phyloP scores from a whole-genome alignment of 352 stramenopile species.

The Porosira glacialis region DNA sequence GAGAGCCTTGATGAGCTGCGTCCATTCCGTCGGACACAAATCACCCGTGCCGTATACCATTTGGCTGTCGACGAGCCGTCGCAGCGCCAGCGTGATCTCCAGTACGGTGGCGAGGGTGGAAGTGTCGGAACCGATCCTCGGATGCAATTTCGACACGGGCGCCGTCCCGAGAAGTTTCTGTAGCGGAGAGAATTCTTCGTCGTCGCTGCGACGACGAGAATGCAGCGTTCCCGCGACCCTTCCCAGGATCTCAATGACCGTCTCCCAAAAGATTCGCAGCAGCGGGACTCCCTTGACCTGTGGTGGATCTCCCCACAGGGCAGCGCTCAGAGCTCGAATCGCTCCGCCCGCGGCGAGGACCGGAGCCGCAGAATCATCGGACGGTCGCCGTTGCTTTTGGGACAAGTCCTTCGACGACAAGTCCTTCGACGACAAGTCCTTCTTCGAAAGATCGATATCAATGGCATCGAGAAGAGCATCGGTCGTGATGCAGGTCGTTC shows the following conservation, averaged over 20 bases:
- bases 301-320: constrained; percentile 57
- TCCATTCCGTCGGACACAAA: constrained; percentile 49
- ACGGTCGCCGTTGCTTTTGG: constrained; percentile 25
- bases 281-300: constrained; percentile 39
- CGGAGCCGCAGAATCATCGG: too few species aligned
- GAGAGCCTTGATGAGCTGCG: constrained; percentile 41
- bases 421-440: too few species aligned
- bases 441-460: constrained; percentile 37
- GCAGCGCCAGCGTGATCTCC: constrained; percentile 50
- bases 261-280: constrained; percentile 53
- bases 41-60: constrained; percentile 39
- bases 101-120: constrained; percentile 31
- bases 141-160: too few species aligned
- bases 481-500: constrained; percentile 33
- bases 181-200: too few species aligned
- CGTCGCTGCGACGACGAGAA: constrained; percentile 11
- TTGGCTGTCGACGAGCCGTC: constrained; percentile 50
- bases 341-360: too few species aligned
- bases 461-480: constrained; percentile 49
- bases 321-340: constrained; percentile 43
- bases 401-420: constrained; percentile 26
- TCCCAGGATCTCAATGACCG: constrained; percentile 50
- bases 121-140: too few species aligned
- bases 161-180: too few species aligned
- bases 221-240: constrained; percentile 22